phyloP scores from a whole-genome alignment of 2,329 filamentous ascomycete genomes.

The Leptoxyphium fumago region DNA sequence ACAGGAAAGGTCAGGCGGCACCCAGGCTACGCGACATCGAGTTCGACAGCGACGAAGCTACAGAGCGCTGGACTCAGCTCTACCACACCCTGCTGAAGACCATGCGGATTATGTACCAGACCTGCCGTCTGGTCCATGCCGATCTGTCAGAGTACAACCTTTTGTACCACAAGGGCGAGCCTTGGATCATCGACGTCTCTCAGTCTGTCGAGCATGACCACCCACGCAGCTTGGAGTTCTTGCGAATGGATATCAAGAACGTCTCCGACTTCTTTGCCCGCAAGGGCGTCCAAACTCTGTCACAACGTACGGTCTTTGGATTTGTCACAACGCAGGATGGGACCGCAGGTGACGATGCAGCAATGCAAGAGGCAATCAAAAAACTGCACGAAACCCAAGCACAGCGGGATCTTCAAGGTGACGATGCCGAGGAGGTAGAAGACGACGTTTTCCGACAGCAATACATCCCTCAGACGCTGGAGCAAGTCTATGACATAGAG shows the following conservation, averaged over 20 bases:
- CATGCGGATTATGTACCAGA: slow-evolving; percentile 88
- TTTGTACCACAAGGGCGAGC: slow-evolving; percentile 65
- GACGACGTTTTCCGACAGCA: slow-evolving; percentile 90
- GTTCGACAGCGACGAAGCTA: slow-evolving; percentile 46
- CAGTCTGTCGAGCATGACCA: slow-evolving; percentile 97
- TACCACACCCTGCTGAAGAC: slow-evolving; percentile 75
- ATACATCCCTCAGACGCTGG: slow-evolving; percentile 89
- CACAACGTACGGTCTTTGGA: slow-evolving; percentile 66
- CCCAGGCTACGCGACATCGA: slow-evolving; percentile 79
- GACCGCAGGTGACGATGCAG: slow-evolving; percentile 41
- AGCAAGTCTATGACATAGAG: slow-evolving; percentile 93
- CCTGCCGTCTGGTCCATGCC: slow-evolving; percentile 81
- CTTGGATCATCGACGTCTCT: slow-evolving; percentile 94
- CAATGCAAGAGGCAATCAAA: slow-evolving; percentile 48
- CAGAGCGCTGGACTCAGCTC: slow-evolving; percentile 58
- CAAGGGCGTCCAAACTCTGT: slow-evolving; percentile 66
- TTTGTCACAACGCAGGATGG: slow-evolving; percentile 59
- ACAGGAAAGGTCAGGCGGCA: slow-evolving; percentile 72
- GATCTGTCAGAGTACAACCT: slow-evolving; percentile 98
- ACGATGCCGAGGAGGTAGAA: slow-evolving; percentile 45
- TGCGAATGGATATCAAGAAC: slow-evolving; percentile 98
- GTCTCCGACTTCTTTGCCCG: slow-evolving; percentile 82
- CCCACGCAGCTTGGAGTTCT: slow-evolving; percentile 77
- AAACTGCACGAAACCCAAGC: slow-evolving; percentile 47
- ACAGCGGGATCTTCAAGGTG: slow-evolving; percentile 35